phyloP scores from a whole-genome alignment of 2,329 filamentous ascomycete species.

The Ceratocystis ficicola region DNA sequence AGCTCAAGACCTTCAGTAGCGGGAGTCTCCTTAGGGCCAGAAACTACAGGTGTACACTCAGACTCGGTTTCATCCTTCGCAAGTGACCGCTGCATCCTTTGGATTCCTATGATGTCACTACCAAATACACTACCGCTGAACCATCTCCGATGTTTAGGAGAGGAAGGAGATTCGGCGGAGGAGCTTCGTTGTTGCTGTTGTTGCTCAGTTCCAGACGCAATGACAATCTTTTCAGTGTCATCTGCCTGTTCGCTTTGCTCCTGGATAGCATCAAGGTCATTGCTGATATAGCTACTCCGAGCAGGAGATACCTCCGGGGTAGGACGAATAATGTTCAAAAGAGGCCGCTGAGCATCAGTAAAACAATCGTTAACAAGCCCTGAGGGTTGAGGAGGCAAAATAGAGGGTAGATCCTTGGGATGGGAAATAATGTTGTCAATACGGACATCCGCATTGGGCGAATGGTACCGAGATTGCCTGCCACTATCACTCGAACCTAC shows the following conservation, averaged over 20 bases:
- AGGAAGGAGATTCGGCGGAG: background rate
- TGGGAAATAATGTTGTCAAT: constrained; percentile 45
- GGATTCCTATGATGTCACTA: background rate
- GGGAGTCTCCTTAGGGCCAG: background rate
- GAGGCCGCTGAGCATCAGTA: constrained; percentile 43
- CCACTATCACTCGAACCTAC: background rate
- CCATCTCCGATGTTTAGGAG: background rate
- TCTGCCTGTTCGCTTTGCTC: constrained; percentile 8
- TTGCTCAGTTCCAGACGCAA: background rate
- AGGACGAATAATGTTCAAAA: constrained; percentile 49
- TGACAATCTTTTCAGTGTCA: background rate
- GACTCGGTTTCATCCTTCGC: background rate
- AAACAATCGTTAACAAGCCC: constrained; percentile 37
- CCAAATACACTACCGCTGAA: background rate
- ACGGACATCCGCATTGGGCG: constrained; percentile 50
- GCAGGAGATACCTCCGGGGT: constrained; percentile 45
- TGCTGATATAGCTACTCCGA: constrained; percentile 22
- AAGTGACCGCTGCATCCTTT: background rate
- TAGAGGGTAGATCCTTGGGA: constrained; percentile 37
- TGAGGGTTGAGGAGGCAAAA: constrained; percentile 24
- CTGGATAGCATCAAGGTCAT: constrained; percentile 13
- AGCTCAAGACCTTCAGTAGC: background rate
- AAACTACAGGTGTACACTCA: background rate
- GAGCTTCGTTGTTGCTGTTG: background rate
- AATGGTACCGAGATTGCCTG: constrained; percentile 35